Evolutionary conservation across 2,329 filamentous ascomycete genomes (phyloP), one percentile per base, ranked within the genome.

Genomic region (Scedosporium boydii): DNA sequence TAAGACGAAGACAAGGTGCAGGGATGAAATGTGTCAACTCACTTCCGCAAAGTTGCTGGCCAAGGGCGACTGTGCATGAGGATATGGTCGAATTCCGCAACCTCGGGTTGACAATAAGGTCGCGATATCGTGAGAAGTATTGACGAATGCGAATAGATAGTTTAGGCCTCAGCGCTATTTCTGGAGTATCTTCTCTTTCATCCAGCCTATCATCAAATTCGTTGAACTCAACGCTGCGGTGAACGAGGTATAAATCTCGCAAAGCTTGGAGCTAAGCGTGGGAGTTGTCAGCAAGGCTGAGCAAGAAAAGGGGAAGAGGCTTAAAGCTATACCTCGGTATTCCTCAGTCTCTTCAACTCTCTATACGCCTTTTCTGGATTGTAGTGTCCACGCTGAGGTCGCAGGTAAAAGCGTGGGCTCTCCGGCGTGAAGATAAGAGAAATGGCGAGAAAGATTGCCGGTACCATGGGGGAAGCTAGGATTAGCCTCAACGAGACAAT

Each of bases 341-440:
- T 74, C 27, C 76, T 70, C 4, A 78, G 67, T n/a, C 65, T 70
- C 5, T 67, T 62, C 4, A 77, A 65, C 9, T 75, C 71, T 0
- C 66, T 51, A 21, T 71, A 76, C 1, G 75, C 76, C 6, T 69
- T 69, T 14, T 69, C 63, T 0, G 74, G 72, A 16, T 72, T 67
- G 42, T 72, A 75, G 26, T 71, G 73, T 3, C 72, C 68, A 5
- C 73, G 74, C 2, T 69, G 71, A 12, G 66, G 67, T 0, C 72
- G 69, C 72, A 77, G 73, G 53, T 76, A 75, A 64, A 74, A 77
- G 0, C 75, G 69, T 1, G 75, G 75, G 34, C 73, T 75, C 58
- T 77, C 75, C 16, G 74, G 73, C 9, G 75, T 77, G 64, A 76
- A 76, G 6, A 67, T 73, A 2, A 77, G 64, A 0, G 70, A 66